These are phyloP conservation scores for Anthostomella pinea DNA, from an alignment of 2,329 filamentous ascomycete genomes.

Conservation along the genomic window DNA sequence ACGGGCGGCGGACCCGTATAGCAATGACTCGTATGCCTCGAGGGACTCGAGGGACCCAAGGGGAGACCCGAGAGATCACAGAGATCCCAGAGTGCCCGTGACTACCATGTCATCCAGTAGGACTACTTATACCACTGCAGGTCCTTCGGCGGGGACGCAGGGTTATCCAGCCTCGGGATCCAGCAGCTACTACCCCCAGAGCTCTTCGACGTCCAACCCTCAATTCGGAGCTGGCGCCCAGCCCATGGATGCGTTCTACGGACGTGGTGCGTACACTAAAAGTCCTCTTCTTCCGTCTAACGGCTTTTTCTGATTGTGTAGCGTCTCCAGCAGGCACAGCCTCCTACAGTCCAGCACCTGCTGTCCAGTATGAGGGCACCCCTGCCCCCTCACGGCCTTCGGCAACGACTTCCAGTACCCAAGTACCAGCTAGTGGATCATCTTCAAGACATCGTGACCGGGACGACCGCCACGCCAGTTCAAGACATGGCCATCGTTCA, in stretches of 20 bases:
- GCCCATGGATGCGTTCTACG: constrained; percentile 52
- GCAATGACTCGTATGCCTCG: constrained; percentile 26
- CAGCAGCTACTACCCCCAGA: constrained; percentile 32
- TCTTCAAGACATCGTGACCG: constrained; percentile 29
- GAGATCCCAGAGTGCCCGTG: constrained; percentile 29
- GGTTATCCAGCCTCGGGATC: constrained; percentile 27
- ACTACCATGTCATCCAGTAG: constrained; percentile 29
- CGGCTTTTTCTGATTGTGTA: constrained; percentile 46
- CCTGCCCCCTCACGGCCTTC: constrained; percentile 34
- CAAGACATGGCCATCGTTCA: constrained; percentile 27
- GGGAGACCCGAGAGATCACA: constrained; percentile 19
- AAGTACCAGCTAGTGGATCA: constrained; percentile 31
- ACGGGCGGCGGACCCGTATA: constrained; percentile 23
- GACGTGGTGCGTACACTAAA: constrained; percentile 57
- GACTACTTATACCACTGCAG: constrained; percentile 32
- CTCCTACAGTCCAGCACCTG: constrained; percentile 42
- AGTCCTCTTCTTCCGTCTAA: constrained; percentile 19
- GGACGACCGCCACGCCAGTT: constrained; percentile 31
- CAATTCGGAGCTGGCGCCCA: constrained; percentile 38
- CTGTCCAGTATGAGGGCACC: constrained; percentile 51
- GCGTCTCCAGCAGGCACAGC: constrained; percentile 49
- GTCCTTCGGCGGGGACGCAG: constrained; percentile 24
- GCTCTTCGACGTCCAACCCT: constrained; percentile 30
- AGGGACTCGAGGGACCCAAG: constrained; percentile 20
- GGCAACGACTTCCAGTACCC: constrained; percentile 28